Conservation (phyloP, 176 grass and related monocot species). For the barley (Hordeum vulgare) region DNA sequence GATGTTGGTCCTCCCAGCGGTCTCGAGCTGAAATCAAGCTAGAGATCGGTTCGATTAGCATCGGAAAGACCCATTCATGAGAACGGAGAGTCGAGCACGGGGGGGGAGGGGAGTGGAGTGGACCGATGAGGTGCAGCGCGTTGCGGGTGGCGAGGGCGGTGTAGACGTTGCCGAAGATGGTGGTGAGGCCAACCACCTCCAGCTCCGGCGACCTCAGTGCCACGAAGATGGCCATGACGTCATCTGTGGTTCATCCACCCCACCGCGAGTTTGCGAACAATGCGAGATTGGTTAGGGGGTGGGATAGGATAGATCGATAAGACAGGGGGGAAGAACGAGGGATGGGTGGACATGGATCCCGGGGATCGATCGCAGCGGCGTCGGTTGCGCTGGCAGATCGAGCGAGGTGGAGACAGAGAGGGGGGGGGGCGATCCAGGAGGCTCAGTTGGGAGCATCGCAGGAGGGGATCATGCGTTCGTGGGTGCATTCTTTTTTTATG, state of each 20-base stretch:
- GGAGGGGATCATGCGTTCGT: too few species aligned
- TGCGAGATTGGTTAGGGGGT: neutral
- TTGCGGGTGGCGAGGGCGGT: slow-evolving; percentile 83
- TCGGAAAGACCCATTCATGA: neutral
- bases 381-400: neutral
- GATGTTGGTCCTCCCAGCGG: too few species aligned
- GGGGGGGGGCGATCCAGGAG: too few species aligned
- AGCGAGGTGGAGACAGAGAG: too few species aligned
- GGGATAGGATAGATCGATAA: neutral
- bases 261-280: neutral
- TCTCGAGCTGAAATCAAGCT: too few species aligned
- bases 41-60: neutral
- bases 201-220: slow-evolving; percentile 89
- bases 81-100: neutral
- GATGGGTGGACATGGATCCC: neutral
- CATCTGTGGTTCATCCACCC: slow-evolving; percentile 36
- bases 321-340: too few species aligned
- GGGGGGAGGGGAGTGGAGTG: neutral
- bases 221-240: slow-evolving; percentile 96
- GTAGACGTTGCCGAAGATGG: slow-evolving; percentile 87
- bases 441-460: too few species aligned
- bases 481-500: too few species aligned
- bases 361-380: neutral
- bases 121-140: slow-evolving; percentile 52
- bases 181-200: too few species aligned